phyloP scores from a whole-genome alignment of 1,284 basidiomycete genomes.

The Lentinus polychrous region DNA sequence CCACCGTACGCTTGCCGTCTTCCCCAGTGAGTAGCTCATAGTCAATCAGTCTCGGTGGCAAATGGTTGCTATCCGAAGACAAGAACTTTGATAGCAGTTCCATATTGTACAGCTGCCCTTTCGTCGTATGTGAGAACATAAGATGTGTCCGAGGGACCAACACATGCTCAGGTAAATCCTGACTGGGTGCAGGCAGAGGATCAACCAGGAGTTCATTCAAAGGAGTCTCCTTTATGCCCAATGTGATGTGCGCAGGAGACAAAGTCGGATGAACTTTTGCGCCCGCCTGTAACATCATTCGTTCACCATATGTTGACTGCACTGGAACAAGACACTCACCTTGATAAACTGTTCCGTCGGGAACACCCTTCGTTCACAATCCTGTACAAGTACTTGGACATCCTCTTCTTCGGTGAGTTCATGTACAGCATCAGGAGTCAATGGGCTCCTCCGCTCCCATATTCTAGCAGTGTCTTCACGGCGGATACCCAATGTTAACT shows the following conservation, averaged over 20 bases:
- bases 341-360: conserved; percentile 49
- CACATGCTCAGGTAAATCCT: conserved; percentile 6
- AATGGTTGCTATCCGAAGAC: conserved; percentile 17
- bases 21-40: conserved; percentile 72
- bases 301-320: not conserved
- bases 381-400: conserved; percentile 68
- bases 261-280: conserved; percentile 57
- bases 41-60: conserved; percentile 63
- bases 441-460: conserved; percentile 83
- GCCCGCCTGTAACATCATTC: conserved; percentile 50
- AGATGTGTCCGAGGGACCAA: conserved; percentile 54
- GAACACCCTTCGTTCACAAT: conserved; percentile 68
- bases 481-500: conserved; percentile 54
- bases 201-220: conserved; percentile 50
- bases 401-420: conserved; percentile 49
- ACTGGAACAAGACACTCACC: conserved; percentile 34
- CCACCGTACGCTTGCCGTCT: conserved; percentile 72
- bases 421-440: conserved; percentile 70
- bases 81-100: conserved; percentile 68
- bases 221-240: conserved; percentile 87
- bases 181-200: conserved; percentile 28
- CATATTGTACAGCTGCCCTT: conserved; percentile 83
- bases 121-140: conserved; percentile 90
- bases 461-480: conserved; percentile 75
- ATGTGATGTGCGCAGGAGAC: conserved; percentile 62